Evolutionary conservation across 2,329 filamentous ascomycete genomes (phyloP), one percentile per base, ranked within the genome.

Genomic region (Clarireedia paspali): DNA sequence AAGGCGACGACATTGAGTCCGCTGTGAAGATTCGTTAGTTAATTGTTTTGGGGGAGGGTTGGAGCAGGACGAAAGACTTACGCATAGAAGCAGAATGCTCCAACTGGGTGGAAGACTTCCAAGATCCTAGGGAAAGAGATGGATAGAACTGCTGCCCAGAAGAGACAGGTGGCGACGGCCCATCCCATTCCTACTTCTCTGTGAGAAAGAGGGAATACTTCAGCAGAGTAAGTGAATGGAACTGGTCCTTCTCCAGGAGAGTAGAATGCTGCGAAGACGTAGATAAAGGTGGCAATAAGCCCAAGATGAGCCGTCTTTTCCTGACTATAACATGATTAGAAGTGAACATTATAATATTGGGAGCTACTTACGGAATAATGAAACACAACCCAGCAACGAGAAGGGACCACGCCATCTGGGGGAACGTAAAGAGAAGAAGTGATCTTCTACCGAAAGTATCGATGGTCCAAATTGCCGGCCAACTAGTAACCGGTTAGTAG

Each of bases 351-450:
- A 9, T 9, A 20, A 42, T 12, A 5, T 20, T 20, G n/a, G 39
- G 39, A 42, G 14, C 20, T 69, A 24, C 60, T 70, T 63, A 61
- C 1, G 47, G 68, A n/a, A 84, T 75, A 47, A 78, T 74, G 55
- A 80, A 82, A 62, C 75, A 80, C 52, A 84, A 75, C 1, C 80
- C 82, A 12, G 79, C 81, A 0, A 79, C 78, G 1, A 85, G 73
- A 17, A 86, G 69, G 9, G 81, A 82, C 80, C 82, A 83, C 17
- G 78, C 79, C 82, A 85, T 86, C 57, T 84, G 75, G 0, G 82
- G 82, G 64, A 86, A 85, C 2, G 83, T 85, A 68, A 85, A 84
- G 0, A 85, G 71, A 2, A 85, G 74, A 15, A 86, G 71, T 14
- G 78, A 72, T 34, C 83, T 77, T 46, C 83, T 78, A 17, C 83